Percentiles rank a stretch among this genome's conserved stretches.
phyloP scores from a whole-genome alignment of 805 yeast species.

The Pichia membranifaciens region DNA sequence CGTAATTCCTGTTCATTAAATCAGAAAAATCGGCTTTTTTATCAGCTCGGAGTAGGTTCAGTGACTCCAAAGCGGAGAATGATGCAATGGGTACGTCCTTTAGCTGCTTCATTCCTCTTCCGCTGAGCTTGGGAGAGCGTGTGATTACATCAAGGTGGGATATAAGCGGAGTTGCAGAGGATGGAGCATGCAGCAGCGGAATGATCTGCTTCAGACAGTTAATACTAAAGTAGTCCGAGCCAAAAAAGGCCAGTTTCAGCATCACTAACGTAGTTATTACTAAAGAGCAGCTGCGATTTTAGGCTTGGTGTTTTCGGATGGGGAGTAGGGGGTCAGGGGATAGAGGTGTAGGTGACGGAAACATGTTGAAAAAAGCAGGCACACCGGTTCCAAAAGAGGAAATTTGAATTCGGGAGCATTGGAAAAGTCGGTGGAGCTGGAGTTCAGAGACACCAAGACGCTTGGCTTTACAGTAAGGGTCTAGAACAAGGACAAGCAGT shows the following conservation, averaged over 20 bases:
- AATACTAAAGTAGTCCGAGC: conserved; percentile 69
- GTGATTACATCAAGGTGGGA: conserved; percentile 53
- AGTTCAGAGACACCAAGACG: too few relatives aligned
- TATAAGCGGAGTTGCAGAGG: background rate
- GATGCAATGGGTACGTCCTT: conserved; percentile 50
- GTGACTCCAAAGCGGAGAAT: conserved; percentile 26
- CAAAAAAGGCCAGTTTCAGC: conserved; percentile 58
- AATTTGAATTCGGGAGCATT: background rate
- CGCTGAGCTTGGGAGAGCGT: conserved; percentile 56
- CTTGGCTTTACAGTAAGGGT: too few relatives aligned
- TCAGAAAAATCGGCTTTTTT: conserved; percentile 33
- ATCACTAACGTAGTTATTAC: too few relatives aligned
- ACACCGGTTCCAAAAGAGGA: background rate
- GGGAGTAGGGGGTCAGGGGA: too few relatives aligned
- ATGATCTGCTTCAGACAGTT: conserved; percentile 40
- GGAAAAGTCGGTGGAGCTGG: too few relatives aligned
- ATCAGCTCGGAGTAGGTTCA: conserved; percentile 49
- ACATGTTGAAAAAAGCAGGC: too few relatives aligned
- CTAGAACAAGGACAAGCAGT: too few relatives aligned
- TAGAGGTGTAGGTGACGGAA: too few relatives aligned
- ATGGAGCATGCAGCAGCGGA: conserved; percentile 15
- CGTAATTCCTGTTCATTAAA: conserved; percentile 31
- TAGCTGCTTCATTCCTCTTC: conserved; percentile 44
- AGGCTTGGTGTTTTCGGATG: too few relatives aligned
- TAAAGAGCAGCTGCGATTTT: too few relatives aligned